Evolutionary conservation across 352 stramenopile genomes (phyloP), one percentile per base, ranked within the genome.

Genomic region (Pythium insidiosum): DNA sequence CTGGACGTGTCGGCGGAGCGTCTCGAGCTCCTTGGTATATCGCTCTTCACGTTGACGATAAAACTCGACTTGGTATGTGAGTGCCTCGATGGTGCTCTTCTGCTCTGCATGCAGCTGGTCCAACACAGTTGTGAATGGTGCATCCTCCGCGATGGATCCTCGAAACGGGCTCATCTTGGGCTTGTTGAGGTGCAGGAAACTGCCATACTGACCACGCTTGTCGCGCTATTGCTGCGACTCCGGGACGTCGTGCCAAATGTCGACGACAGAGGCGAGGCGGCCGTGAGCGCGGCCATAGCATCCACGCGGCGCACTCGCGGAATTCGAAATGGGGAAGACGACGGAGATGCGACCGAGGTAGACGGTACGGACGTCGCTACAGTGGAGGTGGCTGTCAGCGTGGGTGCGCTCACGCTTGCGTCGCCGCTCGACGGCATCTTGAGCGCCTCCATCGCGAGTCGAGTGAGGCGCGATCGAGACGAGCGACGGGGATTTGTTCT

Each of bases 51-150:
- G 70, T 37, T 86, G 70, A 19, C 76, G 73, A 42, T 86, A 88
- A 58, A 88, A 86, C 53, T 86, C 68, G 11, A 88, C 72, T 47
- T 88, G 76, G 44, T 68, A 78, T 10, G 66, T 73, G 25, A 88
- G 43, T 41, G 76, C 76, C 59, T 88, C 76, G 59, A 88, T 88
- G n/a, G 76, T 88, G 40, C 68, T 76, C 48, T 84, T 84, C 50
- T 88, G 76, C 43, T 88, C 76, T 38, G 76, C 70, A 49, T 88
- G 76, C 33, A 88, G 57, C 46, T 88, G 73, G 55, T 88, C 76
- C 44, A 86, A 39, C 42, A 80, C 74, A 6, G 65, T 45, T 6
- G 49, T n/a, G n/a, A n/a, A n/a, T n/a, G n/a, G n/a, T n/a, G n/a
- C n/a, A n/a, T n/a, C n/a, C n/a, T n/a, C n/a, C n/a, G n/a, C n/a